Evolutionary conservation across 768 basidiomycete genomes (phyloP), one percentile per base, ranked within the genome.

Genomic region (Agaricus subrufescens): DNA sequence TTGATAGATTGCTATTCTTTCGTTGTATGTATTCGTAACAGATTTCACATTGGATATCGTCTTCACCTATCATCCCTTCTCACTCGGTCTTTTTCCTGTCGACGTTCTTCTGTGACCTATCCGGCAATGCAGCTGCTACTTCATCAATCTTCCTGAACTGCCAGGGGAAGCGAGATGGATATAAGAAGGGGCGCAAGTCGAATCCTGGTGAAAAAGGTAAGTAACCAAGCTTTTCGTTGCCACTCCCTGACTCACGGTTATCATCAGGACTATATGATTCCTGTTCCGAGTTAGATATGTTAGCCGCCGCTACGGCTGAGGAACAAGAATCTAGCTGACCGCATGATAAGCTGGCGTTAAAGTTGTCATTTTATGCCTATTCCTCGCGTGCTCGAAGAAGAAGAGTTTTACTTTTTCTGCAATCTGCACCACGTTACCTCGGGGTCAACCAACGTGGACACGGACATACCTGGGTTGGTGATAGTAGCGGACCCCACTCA

Each of bases 281-380:
- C 93, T 97, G 62, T 45, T 50, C n/a, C 48, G 29, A 48, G 26
- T n/a, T 54, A 46, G 29, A 4, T 49, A 37, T 50, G 62, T 38
- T 51, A 26, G 25, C 31, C 19, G 50, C 56, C 15, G 34, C 26
- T 23, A 47, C n/a, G 47, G 15, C 38, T 29, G 49, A 49, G 2
- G 30, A 47, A 39, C 53, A 42, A 14, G 40, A 15, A 40, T 14
- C n/a, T 43, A 6, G 77, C 91, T 65, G 60, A 89, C 96, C 47
- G 94, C 94, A 67, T 97, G 94, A 65, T 97, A 97, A 1, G 92
- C 81, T 1, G 94, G 94, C 2, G 94, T 97, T 59, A 97, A 67
- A 0, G 93, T 96, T 26, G 94, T 96, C 94, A 99, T 98, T 82
- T 99, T 99, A 75, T 98, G 97, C 46, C 95, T 75, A 69, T 99